phyloP scores from a whole-genome alignment of 805 yeast species.

The Pichia cephalocereana region DNA sequence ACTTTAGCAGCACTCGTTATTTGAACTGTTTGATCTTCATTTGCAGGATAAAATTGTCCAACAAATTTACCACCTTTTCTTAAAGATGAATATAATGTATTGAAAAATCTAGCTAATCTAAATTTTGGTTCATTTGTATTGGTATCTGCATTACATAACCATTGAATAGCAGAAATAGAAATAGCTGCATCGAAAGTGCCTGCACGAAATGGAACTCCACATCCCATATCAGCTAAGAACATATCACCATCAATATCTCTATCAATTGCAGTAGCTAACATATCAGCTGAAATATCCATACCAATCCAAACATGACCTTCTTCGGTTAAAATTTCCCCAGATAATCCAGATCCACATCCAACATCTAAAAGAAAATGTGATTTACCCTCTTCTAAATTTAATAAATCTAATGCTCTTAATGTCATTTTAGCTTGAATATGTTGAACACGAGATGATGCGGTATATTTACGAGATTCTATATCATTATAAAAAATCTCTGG shows the following conservation, averaged over 20 bases:
- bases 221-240: conserved; percentile 86
- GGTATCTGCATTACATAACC: conserved; percentile 96
- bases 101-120: conserved; percentile 75
- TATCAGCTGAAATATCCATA: conserved; percentile 91
- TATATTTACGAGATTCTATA: conserved; percentile 80
- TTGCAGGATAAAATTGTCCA: conserved; percentile 92
- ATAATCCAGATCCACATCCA: conserved; percentile 95
- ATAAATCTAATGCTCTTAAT: conserved; percentile 77
- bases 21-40: conserved; percentile 73
- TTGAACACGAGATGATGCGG: conserved; percentile 91
- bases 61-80: conserved; percentile 95
- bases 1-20: conserved; percentile 81
- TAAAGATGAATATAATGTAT: conserved; percentile 75
- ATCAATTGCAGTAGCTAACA: conserved; percentile 91
- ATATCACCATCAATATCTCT: conserved; percentile 91
- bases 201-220: conserved; percentile 89
- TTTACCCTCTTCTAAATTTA: conserved; percentile 57
- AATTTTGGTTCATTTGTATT: conserved; percentile 72
- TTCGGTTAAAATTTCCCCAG: conserved; percentile 88
- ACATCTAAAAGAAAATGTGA: conserved; percentile 74
- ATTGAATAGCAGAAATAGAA: conserved; percentile 89
- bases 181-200: conserved; percentile 97
- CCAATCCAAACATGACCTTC: conserved; percentile 96
- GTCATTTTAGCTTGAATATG: conserved; percentile 99
- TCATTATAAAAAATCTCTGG: conserved; percentile 95